phyloP scores from a whole-genome alignment of 2,329 filamentous ascomycete genomes.

The Curvularia sp. region DNA sequence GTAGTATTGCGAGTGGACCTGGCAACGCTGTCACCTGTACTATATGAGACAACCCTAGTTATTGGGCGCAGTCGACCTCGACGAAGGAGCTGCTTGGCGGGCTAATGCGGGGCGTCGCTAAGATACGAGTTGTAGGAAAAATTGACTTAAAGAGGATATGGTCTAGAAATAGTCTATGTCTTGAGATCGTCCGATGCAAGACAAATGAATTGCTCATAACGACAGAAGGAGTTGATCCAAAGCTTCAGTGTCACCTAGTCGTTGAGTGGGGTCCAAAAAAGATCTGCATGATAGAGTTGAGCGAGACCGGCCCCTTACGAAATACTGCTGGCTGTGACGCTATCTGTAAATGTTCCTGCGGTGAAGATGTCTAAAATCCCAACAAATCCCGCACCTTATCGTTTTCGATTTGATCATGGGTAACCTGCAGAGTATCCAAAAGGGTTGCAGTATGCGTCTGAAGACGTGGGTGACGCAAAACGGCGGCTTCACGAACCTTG shows the following conservation, averaged over 20 bases:
- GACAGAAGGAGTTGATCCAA: background rate
- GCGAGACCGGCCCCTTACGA: conserved; percentile 2
- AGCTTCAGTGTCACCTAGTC: background rate
- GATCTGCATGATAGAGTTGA: conserved; percentile 3
- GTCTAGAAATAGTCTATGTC: background rate
- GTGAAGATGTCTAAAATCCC: conserved; percentile 1
- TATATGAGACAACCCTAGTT: background rate
- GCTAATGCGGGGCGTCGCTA: background rate
- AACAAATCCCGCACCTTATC: conserved; percentile 7
- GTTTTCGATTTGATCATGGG: conserved; percentile 7
- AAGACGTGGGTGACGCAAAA: conserved; percentile 16
- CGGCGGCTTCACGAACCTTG: conserved; percentile 9
- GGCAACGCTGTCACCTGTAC: background rate
- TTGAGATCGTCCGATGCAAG: background rate
- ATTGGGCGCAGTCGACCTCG: background rate
- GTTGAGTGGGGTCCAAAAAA: background rate
- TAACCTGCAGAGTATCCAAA: background rate
- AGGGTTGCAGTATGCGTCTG: conserved; percentile 12
- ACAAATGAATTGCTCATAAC: background rate
- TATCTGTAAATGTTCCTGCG: conserved; percentile 12
- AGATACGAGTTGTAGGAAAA: too few species aligned
- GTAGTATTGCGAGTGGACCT: background rate
- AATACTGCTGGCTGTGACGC: background rate
- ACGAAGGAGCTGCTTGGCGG: background rate
- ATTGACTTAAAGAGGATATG: background rate